These are phyloP conservation scores for Silene conica DNA, from an alignment of 148 eudicot species.

Conservation along the genomic window DNA sequence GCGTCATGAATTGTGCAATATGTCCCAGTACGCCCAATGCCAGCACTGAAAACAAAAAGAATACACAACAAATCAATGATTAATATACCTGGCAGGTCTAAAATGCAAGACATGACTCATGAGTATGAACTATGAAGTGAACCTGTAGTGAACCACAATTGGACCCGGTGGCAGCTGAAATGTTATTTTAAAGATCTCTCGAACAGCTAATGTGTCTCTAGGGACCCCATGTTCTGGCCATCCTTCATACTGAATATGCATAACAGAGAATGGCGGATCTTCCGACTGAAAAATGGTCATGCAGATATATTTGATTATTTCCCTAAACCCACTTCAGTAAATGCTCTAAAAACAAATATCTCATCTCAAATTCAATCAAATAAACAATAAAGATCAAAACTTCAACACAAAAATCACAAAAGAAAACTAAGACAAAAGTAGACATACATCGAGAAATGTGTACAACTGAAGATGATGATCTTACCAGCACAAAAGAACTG, in stretches of 20 bases:
- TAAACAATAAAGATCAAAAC: too few species aligned
- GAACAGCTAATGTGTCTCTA: conserved; percentile 64
- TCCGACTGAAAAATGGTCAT: conserved; percentile 58
- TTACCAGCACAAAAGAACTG: too few species aligned
- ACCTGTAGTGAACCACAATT: conserved; percentile 98
- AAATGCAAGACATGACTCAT: conserved; percentile 1
- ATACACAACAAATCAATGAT: conserved; percentile 19
- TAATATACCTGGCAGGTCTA: not conserved
- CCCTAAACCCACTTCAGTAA: too few species aligned
- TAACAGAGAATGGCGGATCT: conserved; percentile 68
- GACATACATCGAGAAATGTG: too few species aligned
- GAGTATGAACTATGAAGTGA: conserved; percentile 18
- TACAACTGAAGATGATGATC: too few species aligned
- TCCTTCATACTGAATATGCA: conserved; percentile 92
- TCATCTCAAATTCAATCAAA: too few species aligned
- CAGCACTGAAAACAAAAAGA: conserved; percentile 61
- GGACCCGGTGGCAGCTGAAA: conserved; percentile 55
- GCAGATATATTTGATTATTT: conserved; percentile 2
- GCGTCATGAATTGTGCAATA: conserved; percentile 81
- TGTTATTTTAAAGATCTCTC: conserved; percentile 69
- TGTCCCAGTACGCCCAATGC: conserved; percentile 98
- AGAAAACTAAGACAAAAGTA: too few species aligned
- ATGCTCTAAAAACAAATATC: too few species aligned
- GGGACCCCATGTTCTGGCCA: conserved; percentile 99
- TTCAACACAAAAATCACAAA: too few species aligned